Conservation (phyloP, 129 eudicot genomes). For the Glebionis coronaria region DNA sequence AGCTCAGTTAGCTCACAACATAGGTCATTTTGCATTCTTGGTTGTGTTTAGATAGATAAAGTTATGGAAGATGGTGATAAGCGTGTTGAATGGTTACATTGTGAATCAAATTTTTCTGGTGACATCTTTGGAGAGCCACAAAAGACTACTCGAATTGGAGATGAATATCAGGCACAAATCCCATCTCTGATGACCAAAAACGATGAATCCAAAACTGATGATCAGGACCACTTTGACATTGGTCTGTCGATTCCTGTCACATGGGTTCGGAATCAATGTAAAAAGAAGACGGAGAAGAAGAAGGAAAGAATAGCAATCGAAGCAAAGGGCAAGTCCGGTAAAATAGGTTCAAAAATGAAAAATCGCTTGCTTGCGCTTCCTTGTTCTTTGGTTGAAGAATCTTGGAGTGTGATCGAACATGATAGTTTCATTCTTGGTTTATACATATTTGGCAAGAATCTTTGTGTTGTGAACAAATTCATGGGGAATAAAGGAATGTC, state of each 20-base stretch:
- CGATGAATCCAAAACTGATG: too few species aligned
- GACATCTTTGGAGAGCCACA: constrained; percentile 33
- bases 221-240: too few species aligned
- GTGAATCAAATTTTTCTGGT: constrained; percentile 20
- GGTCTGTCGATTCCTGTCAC: too few species aligned
- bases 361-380: constrained; percentile 25
- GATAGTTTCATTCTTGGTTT: constrained; percentile 47
- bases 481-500: constrained; percentile 39
- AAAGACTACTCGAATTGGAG: constrained; percentile 42
- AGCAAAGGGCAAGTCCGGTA: background rate
- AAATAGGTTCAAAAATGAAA: background rate
- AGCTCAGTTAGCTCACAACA: background rate
- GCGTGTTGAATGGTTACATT: constrained; percentile 17
- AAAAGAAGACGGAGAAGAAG: background rate
- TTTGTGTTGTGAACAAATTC: constrained; percentile 35
- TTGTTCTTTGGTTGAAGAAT: background rate
- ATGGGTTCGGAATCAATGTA: background rate
- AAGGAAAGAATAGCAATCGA: background rate
- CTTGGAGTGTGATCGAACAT: constrained; percentile 22
- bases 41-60: constrained; percentile 25
- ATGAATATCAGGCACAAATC: constrained; percentile 42
- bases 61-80: constrained; percentile 17
- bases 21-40: constrained; percentile 5
- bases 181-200: constrained; percentile 17
- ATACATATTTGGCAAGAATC: constrained; percentile 45